phyloP scores from a whole-genome alignment of 768 basidiomycete species.

The Cubamyces sp. region DNA sequence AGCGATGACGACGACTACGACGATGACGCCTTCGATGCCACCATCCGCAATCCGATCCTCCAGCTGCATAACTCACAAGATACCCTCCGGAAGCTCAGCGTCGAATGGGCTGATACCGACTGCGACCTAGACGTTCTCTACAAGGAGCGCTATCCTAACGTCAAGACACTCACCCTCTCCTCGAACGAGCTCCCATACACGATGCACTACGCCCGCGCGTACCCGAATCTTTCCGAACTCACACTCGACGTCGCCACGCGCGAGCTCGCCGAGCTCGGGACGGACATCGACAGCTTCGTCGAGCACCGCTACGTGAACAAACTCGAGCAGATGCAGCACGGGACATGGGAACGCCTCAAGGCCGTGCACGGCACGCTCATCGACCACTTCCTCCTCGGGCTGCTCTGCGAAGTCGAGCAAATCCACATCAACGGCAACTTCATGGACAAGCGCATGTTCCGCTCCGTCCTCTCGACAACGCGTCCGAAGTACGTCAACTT shows the following conservation, averaged over 20 bases:
- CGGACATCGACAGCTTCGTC: neutral
- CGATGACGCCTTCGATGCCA: neutral
- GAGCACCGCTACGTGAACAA: slow-evolving; percentile 4
- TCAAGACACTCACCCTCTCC: neutral
- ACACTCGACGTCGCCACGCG: neutral
- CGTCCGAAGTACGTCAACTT: neutral
- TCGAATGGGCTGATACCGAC: neutral
- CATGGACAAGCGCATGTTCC: slow-evolving; percentile 8
- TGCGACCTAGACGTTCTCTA: neutral
- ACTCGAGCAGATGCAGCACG: neutral
- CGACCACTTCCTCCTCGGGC: slow-evolving; percentile 8
- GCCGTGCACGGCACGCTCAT: neutral
- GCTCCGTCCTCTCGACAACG: neutral
- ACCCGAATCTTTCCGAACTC: neutral
- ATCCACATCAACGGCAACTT: neutral
- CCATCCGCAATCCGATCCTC: slow-evolving; percentile 1
- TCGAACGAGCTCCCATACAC: neutral
- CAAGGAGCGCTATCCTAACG: neutral
- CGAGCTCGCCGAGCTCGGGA: neutral
- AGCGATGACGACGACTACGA: neutral
- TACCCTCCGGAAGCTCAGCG: neutral
- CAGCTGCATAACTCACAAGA: slow-evolving; percentile 5
- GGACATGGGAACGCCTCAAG: slow-evolving; percentile 1
- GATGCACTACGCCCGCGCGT: slow-evolving; percentile 2
- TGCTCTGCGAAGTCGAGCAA: neutral